Evolutionary conservation across 2,329 filamentous ascomycete species (phyloP).

Genomic region (Ophiocordyceps polyrhachis-furcata): DNA sequence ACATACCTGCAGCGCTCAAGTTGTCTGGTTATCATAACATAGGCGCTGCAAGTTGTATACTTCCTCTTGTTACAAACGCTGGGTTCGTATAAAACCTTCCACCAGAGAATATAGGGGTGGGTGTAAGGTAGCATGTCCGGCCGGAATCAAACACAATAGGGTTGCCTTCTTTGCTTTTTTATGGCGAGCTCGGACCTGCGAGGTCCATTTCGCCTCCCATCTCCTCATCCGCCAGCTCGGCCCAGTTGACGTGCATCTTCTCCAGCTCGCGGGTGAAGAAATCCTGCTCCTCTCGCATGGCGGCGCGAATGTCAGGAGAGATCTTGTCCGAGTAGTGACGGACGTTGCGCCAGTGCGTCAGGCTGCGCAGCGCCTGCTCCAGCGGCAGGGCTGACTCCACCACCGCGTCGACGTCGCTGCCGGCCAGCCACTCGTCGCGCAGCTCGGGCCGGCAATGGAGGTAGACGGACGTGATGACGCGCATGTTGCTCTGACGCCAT

Average conservation of each 20-base stretch:
- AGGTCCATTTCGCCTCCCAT: conserved; percentile 15
- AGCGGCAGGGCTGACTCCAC: conserved; percentile 84
- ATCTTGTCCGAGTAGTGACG: conserved; percentile 66
- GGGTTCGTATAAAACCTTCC: too few relatives aligned
- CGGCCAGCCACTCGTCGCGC: conserved; percentile 85
- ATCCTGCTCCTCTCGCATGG: conserved; percentile 55
- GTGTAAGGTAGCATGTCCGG: too few relatives aligned
- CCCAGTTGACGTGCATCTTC: conserved; percentile 41
- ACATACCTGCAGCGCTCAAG: neutral
- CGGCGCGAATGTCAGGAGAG: conserved; percentile 34
- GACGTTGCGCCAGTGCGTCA: conserved; percentile 92
- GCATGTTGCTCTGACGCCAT: conserved; percentile 97
- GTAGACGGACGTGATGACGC: conserved; percentile 93
- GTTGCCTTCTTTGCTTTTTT: too few relatives aligned
- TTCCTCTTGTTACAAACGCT: too few relatives aligned
- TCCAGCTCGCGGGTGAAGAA: conserved; percentile 66
- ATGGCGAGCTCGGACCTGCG: conserved; percentile 5
- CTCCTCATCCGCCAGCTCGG: conserved; percentile 19
- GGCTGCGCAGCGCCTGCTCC: conserved; percentile 71
- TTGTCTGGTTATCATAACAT: neutral
- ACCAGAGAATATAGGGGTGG: too few relatives aligned
- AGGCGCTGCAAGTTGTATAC: neutral
- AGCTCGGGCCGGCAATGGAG: conserved; percentile 84
- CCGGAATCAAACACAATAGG: too few relatives aligned
- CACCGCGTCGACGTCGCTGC: conserved; percentile 79